Evolutionary conservation across 345 rosid genomes (phyloP).

Genomic region (Salix purpurea): DNA sequence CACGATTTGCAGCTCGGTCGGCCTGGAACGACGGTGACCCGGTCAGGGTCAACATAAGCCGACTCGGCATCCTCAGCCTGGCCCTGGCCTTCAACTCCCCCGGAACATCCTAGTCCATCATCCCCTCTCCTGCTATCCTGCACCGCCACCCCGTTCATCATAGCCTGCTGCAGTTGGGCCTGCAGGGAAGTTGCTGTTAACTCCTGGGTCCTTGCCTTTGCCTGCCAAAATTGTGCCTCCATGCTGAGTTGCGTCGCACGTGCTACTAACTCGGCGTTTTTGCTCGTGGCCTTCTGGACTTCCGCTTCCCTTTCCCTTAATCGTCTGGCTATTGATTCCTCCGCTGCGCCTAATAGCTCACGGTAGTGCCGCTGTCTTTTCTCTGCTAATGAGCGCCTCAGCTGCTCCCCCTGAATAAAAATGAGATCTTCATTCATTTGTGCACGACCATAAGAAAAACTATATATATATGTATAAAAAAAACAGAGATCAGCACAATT

Average conservation of each 20-base stretch:
- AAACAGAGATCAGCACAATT: not conserved
- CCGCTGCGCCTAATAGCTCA: conserved; percentile 63
- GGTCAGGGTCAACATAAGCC: conserved; percentile 70
- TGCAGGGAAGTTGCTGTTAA: conserved; percentile 74
- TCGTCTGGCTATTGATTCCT: conserved; percentile 52
- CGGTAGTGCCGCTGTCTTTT: conserved; percentile 70
- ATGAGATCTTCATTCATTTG: not conserved
- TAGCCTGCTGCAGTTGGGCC: conserved; percentile 68
- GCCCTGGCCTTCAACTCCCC: conserved; percentile 37
- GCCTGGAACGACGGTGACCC: conserved; percentile 27
- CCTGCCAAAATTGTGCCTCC: conserved; percentile 86
- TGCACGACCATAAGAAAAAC: not conserved
- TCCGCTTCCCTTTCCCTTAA: conserved; percentile 68
- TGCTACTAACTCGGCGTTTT: conserved; percentile 73
- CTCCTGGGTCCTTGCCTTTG: conserved; percentile 73
- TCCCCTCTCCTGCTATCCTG: conserved; percentile 45
- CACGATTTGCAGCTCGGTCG: conserved; percentile 62
- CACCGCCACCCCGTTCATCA: conserved; percentile 26
- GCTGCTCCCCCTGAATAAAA: conserved; percentile 56
- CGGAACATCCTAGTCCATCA: conserved; percentile 25
- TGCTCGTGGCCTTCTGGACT: conserved; percentile 66
- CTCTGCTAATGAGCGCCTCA: conserved; percentile 69
- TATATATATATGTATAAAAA: not conserved
- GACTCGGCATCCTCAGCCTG: conserved; percentile 88
- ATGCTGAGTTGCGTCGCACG: conserved; percentile 72